Percentiles rank a stretch among this genome's conserved stretches.
Evolutionary conservation across 2,329 filamentous ascomycete genomes (phyloP).

Genomic region (Fusarium annulatum): DNA sequence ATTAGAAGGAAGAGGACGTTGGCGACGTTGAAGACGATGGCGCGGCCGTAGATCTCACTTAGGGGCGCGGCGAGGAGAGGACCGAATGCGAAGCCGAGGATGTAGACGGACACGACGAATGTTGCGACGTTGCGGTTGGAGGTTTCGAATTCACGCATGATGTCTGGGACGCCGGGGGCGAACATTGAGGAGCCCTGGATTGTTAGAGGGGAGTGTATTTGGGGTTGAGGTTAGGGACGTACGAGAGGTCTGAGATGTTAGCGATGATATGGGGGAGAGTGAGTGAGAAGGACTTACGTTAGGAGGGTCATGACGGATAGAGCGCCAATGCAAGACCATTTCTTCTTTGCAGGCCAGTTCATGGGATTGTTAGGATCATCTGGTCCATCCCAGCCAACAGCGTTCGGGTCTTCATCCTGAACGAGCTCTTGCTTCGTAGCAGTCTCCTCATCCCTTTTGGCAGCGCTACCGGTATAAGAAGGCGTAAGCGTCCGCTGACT

Average conservation of each 20-base stretch:
- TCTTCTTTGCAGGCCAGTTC: conserved; percentile 69
- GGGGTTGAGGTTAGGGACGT: not conserved
- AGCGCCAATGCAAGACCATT: conserved; percentile 49
- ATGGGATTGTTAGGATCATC: conserved; percentile 69
- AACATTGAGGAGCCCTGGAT: conserved; percentile 46
- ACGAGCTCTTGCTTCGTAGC: not conserved
- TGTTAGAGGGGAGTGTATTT: not conserved
- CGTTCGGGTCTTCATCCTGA: conserved; percentile 33
- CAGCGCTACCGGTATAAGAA: not conserved
- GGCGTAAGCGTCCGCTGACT: conserved; percentile 36
- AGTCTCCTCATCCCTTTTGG: conserved; percentile 19
- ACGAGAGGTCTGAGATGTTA: conserved; percentile 41
- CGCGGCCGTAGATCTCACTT: conserved; percentile 70
- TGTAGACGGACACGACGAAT: conserved; percentile 58
- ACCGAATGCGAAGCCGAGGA: conserved; percentile 66
- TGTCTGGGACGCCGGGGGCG: conserved; percentile 55
- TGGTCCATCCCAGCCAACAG: conserved; percentile 40
- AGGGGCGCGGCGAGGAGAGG: conserved; percentile 73
- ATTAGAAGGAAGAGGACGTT: conserved; percentile 71
- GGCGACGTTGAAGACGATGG: conserved; percentile 46
- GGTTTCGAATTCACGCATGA: conserved; percentile 59
- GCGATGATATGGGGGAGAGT: not conserved
- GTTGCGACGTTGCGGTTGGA: conserved; percentile 52
- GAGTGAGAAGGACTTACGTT: conserved; percentile 31
- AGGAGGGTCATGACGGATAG: conserved; percentile 47